phyloP scores from a whole-genome alignment of 352 stramenopile genomes.

The Globisporangium sylvaticum region DNA sequence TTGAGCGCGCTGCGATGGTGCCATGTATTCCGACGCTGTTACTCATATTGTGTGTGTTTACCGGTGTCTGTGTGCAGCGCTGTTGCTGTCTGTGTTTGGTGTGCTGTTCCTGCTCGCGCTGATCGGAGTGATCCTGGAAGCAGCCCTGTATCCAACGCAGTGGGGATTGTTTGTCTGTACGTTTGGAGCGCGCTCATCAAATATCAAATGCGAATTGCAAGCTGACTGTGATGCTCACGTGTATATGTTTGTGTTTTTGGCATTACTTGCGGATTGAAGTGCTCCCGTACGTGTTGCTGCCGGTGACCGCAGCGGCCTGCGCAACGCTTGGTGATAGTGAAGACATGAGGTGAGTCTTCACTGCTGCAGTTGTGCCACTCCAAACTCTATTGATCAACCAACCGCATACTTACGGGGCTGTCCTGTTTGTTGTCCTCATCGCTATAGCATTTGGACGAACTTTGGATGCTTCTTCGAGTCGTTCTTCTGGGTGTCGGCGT shows the following conservation, averaged over 20 bases:
- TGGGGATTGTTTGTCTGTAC: constrained; percentile 69
- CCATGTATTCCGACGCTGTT: neutral
- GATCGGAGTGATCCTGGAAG: constrained; percentile 50
- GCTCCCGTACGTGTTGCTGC: constrained; percentile 59
- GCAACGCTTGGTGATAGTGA: constrained; percentile 45
- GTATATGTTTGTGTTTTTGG: neutral
- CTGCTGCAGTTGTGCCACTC: neutral
- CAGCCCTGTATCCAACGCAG: constrained; percentile 50
- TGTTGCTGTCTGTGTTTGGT: constrained; percentile 37
- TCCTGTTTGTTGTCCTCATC: neutral
- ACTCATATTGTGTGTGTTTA: neutral
- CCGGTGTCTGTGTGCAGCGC: constrained; percentile 15
- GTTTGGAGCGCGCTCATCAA: neutral
- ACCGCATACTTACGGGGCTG: neutral
- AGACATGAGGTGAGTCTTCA: constrained; percentile 33
- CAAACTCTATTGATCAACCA: neutral
- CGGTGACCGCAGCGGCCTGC: constrained; percentile 55
- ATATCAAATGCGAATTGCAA: neutral
- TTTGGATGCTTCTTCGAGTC: constrained; percentile 75
- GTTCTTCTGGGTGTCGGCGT: constrained; percentile 62
- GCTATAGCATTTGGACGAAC: constrained; percentile 39
- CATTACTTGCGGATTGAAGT: constrained; percentile 24
- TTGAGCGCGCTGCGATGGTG: neutral
- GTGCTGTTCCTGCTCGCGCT: constrained; percentile 55
- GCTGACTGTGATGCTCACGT: neutral